Percentiles rank a stretch among this genome's conserved stretches.
phyloP scores from a whole-genome alignment of 2,329 filamentous ascomycete species.

The Myriangium duriaei region DNA sequence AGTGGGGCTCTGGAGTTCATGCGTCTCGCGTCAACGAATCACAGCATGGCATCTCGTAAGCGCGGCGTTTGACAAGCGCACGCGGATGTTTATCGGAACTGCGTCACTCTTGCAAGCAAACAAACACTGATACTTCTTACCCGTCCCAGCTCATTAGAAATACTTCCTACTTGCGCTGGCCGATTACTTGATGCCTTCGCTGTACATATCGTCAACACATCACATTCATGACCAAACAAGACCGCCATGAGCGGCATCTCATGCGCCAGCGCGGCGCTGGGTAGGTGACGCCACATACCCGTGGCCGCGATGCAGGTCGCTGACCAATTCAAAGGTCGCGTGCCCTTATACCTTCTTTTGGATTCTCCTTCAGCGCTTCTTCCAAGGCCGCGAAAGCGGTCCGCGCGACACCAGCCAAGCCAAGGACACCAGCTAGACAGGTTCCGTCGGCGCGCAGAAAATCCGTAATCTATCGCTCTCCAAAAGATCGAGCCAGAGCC shows the following conservation, averaged over 20 bases:
- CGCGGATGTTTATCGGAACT: too few species aligned
- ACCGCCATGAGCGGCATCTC: conserved; percentile 12
- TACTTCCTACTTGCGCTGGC: too few species aligned
- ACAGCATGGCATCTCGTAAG: too few species aligned
- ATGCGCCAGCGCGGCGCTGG: conserved; percentile 12
- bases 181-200: too few species aligned
- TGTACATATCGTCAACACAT: too few species aligned
- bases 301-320: neutral
- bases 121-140: too few species aligned
- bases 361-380: conserved; percentile 4
- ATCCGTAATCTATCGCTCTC: conserved; percentile 1
- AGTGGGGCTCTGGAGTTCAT: too few species aligned
- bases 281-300: conserved; percentile 2
- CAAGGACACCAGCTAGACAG: conserved; percentile 1
- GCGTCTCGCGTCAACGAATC: too few species aligned
- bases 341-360: conserved; percentile 3
- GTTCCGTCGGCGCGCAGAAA: conserved; percentile 3
- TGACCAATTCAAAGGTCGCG: neutral
- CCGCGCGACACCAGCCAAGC: neutral
- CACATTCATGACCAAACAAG: conserved; percentile 2
- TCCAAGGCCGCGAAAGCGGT: conserved; percentile 1
- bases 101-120: too few species aligned
- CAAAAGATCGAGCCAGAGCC: neutral
- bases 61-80: too few species aligned
- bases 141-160: too few species aligned